These are phyloP conservation scores for Fonsecaea nubica DNA, from an alignment of 2,329 filamentous ascomycete species.

Conservation along the genomic window DNA sequence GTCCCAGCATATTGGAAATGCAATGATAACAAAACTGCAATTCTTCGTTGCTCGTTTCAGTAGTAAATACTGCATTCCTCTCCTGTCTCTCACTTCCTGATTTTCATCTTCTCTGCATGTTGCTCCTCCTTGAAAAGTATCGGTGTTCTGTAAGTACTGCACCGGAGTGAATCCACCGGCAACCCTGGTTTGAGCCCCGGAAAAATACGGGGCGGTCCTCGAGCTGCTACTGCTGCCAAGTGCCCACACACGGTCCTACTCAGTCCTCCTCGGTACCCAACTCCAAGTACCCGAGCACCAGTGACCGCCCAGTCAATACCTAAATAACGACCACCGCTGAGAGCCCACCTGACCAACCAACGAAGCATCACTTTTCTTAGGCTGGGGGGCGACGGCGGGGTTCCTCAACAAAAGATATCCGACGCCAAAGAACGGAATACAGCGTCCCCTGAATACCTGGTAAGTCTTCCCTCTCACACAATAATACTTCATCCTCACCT, in stretches of 20 bases:
- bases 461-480: neutral
- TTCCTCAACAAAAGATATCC: neutral
- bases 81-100: neutral
- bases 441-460: neutral
- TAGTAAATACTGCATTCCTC: neutral
- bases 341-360: constrained; percentile 1
- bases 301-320: neutral
- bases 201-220: neutral
- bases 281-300: neutral
- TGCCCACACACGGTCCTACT: neutral
- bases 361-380: neutral
- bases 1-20: constrained; percentile 4
- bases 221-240: neutral
- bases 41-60: neutral
- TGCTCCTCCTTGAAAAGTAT: neutral
- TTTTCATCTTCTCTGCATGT: neutral
- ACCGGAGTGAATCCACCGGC: neutral
- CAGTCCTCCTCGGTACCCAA: neutral
- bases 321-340: neutral
- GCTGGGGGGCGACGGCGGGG: neutral
- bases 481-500: neutral
- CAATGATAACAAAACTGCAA: neutral
- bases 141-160: neutral
- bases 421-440: neutral
- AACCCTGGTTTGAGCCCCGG: neutral